These are phyloP conservation scores for Protomyces lactucae-debilis DNA, from an alignment of 1,139 yeast species.

Conservation along the genomic window DNA sequence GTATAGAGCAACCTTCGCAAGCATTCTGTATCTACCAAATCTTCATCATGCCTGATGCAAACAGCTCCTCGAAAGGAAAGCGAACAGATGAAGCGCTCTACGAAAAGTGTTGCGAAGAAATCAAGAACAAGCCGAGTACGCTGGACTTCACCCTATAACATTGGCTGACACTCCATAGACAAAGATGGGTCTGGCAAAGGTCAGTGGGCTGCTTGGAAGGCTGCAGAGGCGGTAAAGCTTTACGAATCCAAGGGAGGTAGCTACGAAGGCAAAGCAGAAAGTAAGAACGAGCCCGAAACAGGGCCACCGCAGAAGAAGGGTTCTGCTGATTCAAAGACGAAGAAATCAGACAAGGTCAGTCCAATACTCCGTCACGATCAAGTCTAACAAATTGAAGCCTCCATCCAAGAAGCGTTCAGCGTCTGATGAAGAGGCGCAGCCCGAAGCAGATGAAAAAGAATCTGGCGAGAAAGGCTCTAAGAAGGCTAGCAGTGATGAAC, in stretches of 20 bases:
- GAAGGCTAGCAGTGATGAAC: conserved; percentile 5
- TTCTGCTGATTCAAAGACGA: not conserved
- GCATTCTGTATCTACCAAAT: not conserved
- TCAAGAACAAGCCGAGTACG: conserved; percentile 21
- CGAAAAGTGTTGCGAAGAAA: conserved; percentile 23
- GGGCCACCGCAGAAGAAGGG: conserved; percentile 20
- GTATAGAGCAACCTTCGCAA: too few species aligned
- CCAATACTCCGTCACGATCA: too few species aligned
- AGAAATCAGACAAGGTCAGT: not conserved
- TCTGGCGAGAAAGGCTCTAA: not conserved
- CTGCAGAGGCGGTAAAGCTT: conserved; percentile 24
- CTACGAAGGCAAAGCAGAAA: conserved; percentile 22
- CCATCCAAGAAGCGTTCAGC: conserved; percentile 1
- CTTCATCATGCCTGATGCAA: conserved; percentile 18
- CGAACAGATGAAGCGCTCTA: conserved; percentile 24
- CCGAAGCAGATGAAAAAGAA: conserved; percentile 1
- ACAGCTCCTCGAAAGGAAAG: conserved; percentile 18
- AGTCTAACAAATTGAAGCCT: not conserved
- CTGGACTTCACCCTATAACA: not conserved
- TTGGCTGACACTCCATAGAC: not conserved
- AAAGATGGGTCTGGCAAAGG: conserved; percentile 24
- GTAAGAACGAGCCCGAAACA: conserved; percentile 21
- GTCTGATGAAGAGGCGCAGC: not conserved
- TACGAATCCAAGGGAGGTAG: conserved; percentile 23
- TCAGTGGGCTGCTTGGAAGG: conserved; percentile 26